Evolutionary conservation across 2,329 filamentous ascomycete genomes (phyloP).

Genomic region (Claviceps quebecensis): DNA sequence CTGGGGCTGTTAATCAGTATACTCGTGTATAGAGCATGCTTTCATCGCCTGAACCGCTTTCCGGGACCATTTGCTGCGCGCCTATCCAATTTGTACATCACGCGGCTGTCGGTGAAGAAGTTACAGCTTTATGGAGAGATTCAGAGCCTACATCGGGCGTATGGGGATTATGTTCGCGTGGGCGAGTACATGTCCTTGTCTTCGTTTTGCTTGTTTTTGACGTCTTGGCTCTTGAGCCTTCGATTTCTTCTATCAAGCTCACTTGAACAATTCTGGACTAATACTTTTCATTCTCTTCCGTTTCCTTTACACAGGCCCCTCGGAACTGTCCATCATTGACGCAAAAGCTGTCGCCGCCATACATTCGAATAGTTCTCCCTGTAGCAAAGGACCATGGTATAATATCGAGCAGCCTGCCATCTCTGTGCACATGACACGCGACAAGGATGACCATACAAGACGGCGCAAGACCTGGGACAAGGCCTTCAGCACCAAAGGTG

Average conservation of each 20-base stretch:
- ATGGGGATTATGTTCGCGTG: constrained; percentile 18
- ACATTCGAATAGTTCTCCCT: constrained; percentile 15
- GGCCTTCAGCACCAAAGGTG: constrained; percentile 17
- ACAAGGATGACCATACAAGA: constrained; percentile 16
- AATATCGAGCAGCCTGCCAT: constrained; percentile 15
- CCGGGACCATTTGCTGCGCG: constrained; percentile 15
- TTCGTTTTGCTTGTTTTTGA: neutral
- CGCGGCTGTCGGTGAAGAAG: constrained; percentile 10
- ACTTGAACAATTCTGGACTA: too few relatives aligned
- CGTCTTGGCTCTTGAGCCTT: neutral
- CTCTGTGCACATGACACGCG: constrained; percentile 18
- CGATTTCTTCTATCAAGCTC: neutral
- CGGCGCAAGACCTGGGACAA: constrained; percentile 21
- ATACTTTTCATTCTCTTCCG: neutral
- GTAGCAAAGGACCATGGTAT: constrained; percentile 21
- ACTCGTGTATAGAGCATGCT: constrained; percentile 9
- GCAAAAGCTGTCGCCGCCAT: constrained; percentile 15
- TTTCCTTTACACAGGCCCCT: constrained; percentile 10
- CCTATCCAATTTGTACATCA: constrained; percentile 14
- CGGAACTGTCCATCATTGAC: constrained; percentile 18
- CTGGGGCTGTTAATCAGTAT: constrained; percentile 7
- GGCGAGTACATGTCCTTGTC: constrained; percentile 6
- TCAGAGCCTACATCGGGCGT: constrained; percentile 13
- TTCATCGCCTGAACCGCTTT: constrained; percentile 16
- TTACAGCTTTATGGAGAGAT: constrained; percentile 14